phyloP scores from a whole-genome alignment of 768 basidiomycete species.

The Epithele typhae region DNA sequence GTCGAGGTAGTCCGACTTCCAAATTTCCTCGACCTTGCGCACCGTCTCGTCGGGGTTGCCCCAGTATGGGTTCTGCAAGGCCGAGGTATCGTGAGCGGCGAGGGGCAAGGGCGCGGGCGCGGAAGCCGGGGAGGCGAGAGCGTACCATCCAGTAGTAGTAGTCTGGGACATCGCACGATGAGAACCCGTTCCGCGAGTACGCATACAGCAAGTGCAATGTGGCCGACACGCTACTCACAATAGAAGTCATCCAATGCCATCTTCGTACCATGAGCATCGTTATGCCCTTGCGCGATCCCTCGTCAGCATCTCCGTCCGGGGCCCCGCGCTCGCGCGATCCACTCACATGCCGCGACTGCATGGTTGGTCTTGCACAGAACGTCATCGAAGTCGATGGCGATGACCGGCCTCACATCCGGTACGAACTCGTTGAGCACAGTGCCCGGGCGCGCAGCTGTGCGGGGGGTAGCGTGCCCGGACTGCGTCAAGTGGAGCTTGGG shows the following conservation, averaged over 20 bases:
- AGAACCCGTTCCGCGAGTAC: background rate
- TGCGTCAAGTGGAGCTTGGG: constrained; percentile 2
- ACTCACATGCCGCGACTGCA: constrained; percentile 52
- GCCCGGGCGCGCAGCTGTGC: constrained; percentile 15
- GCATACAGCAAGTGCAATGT: background rate
- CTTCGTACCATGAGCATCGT: constrained; percentile 49
- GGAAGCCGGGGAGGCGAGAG: background rate
- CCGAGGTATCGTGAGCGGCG: too few species aligned
- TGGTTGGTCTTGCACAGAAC: constrained; percentile 63
- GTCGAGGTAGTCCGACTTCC: constrained; percentile 45
- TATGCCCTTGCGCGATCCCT: constrained; percentile 51
- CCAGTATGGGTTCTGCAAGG: constrained; percentile 59
- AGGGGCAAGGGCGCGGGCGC: too few species aligned
- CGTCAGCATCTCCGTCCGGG: background rate
- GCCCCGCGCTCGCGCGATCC: background rate
- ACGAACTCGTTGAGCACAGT: constrained; percentile 16
- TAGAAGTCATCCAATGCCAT: constrained; percentile 57
- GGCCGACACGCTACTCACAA: constrained; percentile 37
- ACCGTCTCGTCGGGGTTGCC: constrained; percentile 55
- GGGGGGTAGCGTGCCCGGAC: constrained; percentile 6
- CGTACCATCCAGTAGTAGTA: constrained; percentile 75
- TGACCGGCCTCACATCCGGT: constrained; percentile 32
- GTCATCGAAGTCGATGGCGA: constrained; percentile 67
- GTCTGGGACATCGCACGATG: constrained; percentile 32
- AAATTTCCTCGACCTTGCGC: constrained; percentile 55